A percentile compares a stretch with the other conserved stretches of the same genome.
Conservation (phyloP, 2,329 filamentous ascomycete species). For the Phyllosticta citrichinensis region DNA sequence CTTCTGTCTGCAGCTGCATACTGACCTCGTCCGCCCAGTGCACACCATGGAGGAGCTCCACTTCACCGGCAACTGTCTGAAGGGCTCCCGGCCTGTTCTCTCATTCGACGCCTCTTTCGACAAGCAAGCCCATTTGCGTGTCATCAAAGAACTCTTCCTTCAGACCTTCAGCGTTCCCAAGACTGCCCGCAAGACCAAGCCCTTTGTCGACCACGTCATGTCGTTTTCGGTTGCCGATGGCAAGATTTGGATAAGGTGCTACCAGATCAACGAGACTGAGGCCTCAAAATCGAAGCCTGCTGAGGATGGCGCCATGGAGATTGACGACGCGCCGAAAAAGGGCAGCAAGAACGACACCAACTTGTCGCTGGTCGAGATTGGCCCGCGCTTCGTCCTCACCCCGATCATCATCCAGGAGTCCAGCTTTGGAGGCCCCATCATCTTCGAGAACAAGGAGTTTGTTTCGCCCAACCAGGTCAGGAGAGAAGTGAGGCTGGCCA, state of each 20-base stretch:
- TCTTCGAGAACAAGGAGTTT: conserved; percentile 97
- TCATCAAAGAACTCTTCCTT: conserved; percentile 82
- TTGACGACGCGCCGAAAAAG: conserved; percentile 24
- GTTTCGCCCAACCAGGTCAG: conserved; percentile 92
- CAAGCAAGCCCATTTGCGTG: conserved; percentile 62
- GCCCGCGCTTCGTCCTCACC: conserved; percentile 83
- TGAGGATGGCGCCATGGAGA: conserved; percentile 27
- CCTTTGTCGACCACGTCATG: conserved; percentile 93
- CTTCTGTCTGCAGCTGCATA: not conserved
- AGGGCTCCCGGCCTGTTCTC: conserved; percentile 81
- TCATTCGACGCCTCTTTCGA: conserved; percentile 89
- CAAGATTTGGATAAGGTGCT: conserved; percentile 93
- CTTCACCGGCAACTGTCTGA: conserved; percentile 93
- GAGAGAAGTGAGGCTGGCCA: conserved; percentile 64
- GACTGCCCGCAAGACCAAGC: conserved; percentile 79
- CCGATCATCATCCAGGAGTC: conserved; percentile 93
- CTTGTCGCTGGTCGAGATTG: conserved; percentile 81
- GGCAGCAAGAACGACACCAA: conserved; percentile 55
- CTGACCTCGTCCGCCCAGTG: conserved; percentile 36
- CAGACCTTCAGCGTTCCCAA: conserved; percentile 91
- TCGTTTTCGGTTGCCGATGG: conserved; percentile 82
- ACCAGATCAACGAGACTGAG: conserved; percentile 83
- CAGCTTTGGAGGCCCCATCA: conserved; percentile 88
- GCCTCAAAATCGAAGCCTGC: conserved; percentile 30
- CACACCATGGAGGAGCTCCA: conserved; percentile 96